Evolutionary conservation across 345 rosid species (phyloP).

Genomic region (Trapa incisa): DNA sequence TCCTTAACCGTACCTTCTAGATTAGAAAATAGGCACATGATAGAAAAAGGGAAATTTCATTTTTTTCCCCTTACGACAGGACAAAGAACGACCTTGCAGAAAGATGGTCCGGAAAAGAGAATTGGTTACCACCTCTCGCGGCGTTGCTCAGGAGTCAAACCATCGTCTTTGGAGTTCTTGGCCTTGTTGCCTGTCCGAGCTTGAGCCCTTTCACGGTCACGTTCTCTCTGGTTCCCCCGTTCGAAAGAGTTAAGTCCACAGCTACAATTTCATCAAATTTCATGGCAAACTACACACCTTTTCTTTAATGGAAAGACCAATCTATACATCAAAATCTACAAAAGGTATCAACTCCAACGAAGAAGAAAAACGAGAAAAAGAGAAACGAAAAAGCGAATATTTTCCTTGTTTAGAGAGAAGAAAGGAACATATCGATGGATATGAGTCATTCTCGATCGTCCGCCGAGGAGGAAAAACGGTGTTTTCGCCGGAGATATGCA

Average conservation of each 20-base stretch:
- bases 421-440: constrained; percentile 31
- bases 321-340: too few relatives aligned
- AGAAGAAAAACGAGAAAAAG: background rate
- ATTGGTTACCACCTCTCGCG: constrained; percentile 45
- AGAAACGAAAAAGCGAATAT: background rate
- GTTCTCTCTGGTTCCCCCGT: constrained; percentile 77
- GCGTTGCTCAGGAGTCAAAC: constrained; percentile 78
- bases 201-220: constrained; percentile 74
- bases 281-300: background rate
- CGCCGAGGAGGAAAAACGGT: background rate
- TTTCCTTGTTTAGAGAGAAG: background rate
- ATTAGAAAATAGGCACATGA: too few relatives aligned
- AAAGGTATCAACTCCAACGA: too few relatives aligned
- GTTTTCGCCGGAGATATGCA: background rate
- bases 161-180: constrained; percentile 37
- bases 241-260: constrained; percentile 24
- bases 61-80: background rate
- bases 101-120: too few relatives aligned
- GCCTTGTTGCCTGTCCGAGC: constrained; percentile 31
- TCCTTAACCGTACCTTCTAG: too few relatives aligned
- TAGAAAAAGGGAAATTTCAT: too few relatives aligned
- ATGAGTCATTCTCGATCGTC: constrained; percentile 38
- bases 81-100: background rate
- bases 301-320: background rate
- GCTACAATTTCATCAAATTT: background rate